Evolutionary conservation across 2,329 filamentous ascomycete species (phyloP).

Genomic region (Moelleriella libera): DNA sequence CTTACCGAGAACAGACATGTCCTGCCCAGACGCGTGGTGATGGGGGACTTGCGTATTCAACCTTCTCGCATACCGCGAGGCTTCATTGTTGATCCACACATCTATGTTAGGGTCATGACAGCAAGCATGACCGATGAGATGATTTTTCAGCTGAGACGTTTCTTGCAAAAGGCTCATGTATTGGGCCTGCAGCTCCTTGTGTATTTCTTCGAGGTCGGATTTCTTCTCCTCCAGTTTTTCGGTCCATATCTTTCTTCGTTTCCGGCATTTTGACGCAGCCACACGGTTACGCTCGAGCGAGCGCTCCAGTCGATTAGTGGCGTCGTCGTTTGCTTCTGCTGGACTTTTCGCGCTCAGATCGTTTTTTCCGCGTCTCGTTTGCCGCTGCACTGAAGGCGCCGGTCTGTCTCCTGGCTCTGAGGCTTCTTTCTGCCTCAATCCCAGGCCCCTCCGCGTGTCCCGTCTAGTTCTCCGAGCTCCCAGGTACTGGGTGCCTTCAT

Average conservation of each 20-base stretch:
- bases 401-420: not conserved
- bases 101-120: conserved; percentile 40
- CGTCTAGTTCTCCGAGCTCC: not conserved
- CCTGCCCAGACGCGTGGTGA: not conserved
- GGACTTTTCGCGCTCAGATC: not conserved
- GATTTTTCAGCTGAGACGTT: conserved; percentile 30
- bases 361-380: not conserved
- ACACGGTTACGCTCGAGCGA: conserved; percentile 58
- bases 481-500: no score
- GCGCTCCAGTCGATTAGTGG: conserved; percentile 26
- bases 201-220: conserved; percentile 26
- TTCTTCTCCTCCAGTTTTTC: conserved; percentile 33
- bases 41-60: not conserved
- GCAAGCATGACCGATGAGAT: conserved; percentile 35
- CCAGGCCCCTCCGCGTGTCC: not conserved
- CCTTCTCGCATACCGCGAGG: conserved; percentile 28
- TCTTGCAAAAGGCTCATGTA: conserved; percentile 27
- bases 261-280: conserved; percentile 60
- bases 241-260: conserved; percentile 47
- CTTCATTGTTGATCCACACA: conserved; percentile 37
- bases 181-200: conserved; percentile 28
- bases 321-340: not conserved
- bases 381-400: not conserved
- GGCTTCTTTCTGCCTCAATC: not conserved
- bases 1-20: conserved; percentile 1